Base-by-base conservation (phyloP, 768 basidiomycete species). In the Rhizopogon vesiculosus region DNA sequence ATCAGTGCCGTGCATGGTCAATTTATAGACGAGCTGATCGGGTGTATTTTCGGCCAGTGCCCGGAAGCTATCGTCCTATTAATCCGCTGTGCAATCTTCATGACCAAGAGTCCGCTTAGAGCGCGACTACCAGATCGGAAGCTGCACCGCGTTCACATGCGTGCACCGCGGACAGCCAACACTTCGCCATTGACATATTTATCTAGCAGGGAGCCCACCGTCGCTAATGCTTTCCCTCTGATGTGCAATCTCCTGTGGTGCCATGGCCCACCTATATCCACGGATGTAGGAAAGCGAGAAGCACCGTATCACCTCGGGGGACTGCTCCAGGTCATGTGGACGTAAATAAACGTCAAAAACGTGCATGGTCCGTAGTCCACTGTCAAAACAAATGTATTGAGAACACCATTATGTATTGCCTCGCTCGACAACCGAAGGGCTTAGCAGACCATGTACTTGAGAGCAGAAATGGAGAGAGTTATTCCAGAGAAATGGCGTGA, bases 191-290 rank as follows among this genome's bases (percentile, higher is more conserved):
- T 33, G 12, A 12, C 35, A 35, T 35, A 35, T 35, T 35, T 35
- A 35, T 35, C 35, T 45, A 41, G 28, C 10, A n/a, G 2, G 44
- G 45, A 29, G 45, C 0, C 9, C 28, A 45, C 29, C 9, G n/a
- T 18, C 28, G 45, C 28, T 5, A 28, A 15, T 4, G 15, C 8
- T 29, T 28, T 15, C 7, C 7, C 1, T 9, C 45, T 40, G 58
- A 50, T 5, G 5, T 10, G 10, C 35, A 38, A 13, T 38, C 18
- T 19, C 16, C 13, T 29, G 45, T 42, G 18, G 31, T 46, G 45
- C 18, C 10, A 22, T 22, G 31, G 33, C 31, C 3, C 19, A 62
- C 55, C 59, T 68, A 68, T 68, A 51, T 70, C 67, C 67, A 68
- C 67, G 67, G 67, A 60, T 58, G 40, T 22, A 45, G 35, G 38